Evolutionary conservation across 148 eudicot genomes (phyloP).

Genomic region (Agrostemma githago): DNA sequence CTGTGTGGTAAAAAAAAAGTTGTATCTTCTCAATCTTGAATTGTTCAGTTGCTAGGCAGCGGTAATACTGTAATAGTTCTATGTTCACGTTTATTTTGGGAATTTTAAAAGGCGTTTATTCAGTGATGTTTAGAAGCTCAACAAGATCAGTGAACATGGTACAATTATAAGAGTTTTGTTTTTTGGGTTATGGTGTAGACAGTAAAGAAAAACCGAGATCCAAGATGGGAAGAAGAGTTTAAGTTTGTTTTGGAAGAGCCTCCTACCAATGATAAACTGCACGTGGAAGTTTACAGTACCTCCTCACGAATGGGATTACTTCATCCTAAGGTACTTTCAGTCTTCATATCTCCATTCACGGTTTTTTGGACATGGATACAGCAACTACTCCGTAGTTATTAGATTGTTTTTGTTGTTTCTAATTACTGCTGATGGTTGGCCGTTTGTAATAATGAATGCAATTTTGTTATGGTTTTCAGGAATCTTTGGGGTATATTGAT

Average conservation of each 20-base stretch:
- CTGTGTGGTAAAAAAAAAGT: too few relatives aligned
- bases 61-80: not conserved
- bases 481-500: slow-evolving; percentile 71
- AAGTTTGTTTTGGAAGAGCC: slow-evolving; percentile 58
- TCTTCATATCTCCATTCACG: not conserved
- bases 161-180: slow-evolving; percentile 3
- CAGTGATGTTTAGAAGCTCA: not conserved
- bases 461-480: slow-evolving; percentile 37
- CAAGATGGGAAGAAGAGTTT: slow-evolving; percentile 77
- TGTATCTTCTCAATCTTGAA: not conserved
- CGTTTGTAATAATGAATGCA: not conserved
- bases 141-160: not conserved
- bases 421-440: not conserved
- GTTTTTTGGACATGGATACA: not conserved
- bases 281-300: slow-evolving; percentile 63
- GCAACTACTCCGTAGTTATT: not conserved
- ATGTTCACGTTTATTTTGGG: not conserved
- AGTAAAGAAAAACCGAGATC: slow-evolving; percentile 72
- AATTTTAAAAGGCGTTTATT: not conserved
- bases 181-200: slow-evolving; percentile 33
- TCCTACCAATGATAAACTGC: slow-evolving; percentile 54
- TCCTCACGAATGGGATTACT: slow-evolving; percentile 56
- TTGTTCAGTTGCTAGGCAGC: not conserved
- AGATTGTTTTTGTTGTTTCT: not conserved
- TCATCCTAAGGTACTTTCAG: slow-evolving; percentile 53